Evolutionary conservation across 2,329 filamentous ascomycete genomes (phyloP).

Genomic region (Pestalotiopsis sp.): DNA sequence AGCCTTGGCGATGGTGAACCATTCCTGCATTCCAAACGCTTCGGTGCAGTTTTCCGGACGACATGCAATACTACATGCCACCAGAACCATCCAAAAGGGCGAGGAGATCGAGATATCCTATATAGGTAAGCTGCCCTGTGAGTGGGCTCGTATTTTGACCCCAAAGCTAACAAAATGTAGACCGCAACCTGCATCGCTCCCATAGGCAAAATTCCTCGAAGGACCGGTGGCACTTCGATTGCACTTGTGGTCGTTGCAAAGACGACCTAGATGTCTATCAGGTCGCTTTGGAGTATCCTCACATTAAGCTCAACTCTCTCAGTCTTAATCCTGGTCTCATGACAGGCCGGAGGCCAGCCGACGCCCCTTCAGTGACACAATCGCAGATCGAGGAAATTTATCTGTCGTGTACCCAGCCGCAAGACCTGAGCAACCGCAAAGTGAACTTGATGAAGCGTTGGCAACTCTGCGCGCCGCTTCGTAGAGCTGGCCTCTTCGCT

Average conservation of each 20-base stretch:
- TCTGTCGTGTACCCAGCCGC: slow-evolving; percentile 25
- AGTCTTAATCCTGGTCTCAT: slow-evolving; percentile 46
- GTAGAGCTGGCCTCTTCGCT: slow-evolving; percentile 45
- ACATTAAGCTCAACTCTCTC: slow-evolving; percentile 44
- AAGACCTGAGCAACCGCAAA: neutral
- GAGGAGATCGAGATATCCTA: slow-evolving; percentile 66
- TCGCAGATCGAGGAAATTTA: slow-evolving; percentile 33
- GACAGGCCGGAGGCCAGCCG: slow-evolving; percentile 27
- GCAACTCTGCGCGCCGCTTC: slow-evolving; percentile 39
- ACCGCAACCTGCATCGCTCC: slow-evolving; percentile 47
- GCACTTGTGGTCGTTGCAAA: slow-evolving; percentile 51
- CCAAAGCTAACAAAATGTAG: slow-evolving; percentile 31
- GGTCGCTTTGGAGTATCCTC: slow-evolving; percentile 44
- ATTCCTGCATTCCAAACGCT: slow-evolving; percentile 64
- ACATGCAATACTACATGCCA: slow-evolving; percentile 52
- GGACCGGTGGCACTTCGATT: slow-evolving; percentile 54
- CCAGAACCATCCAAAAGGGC: slow-evolving; percentile 48
- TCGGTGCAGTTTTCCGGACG: slow-evolving; percentile 58
- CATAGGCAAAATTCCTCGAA: slow-evolving; percentile 45
- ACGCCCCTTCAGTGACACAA: slow-evolving; percentile 27
- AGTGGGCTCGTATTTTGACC: no score
- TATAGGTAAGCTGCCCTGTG: slow-evolving; percentile 44
- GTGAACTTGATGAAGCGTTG: slow-evolving; percentile 32
- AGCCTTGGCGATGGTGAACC: slow-evolving; percentile 61
- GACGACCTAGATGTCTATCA: slow-evolving; percentile 58